These are phyloP conservation scores for Boletellus ananas DNA, from an alignment of 768 basidiomycete genomes.

Conservation along the genomic window DNA sequence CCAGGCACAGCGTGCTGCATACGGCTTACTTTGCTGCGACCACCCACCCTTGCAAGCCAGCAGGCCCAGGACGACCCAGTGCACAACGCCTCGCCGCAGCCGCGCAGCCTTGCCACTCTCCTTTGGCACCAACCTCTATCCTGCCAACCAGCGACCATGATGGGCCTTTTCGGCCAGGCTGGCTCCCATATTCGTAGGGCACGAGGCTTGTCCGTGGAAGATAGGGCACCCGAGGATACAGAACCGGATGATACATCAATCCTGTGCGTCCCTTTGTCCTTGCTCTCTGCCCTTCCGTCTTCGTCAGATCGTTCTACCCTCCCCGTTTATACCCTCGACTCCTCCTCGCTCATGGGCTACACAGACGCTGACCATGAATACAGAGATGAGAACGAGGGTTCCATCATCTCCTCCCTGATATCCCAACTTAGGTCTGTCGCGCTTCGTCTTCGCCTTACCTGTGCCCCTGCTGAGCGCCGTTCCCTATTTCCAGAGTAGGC, in stretches of 20 bases:
- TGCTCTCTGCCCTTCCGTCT: slow-evolving; percentile 31
- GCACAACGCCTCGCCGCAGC: slow-evolving; percentile 23
- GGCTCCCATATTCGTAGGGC: slow-evolving; percentile 62
- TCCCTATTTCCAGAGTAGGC: slow-evolving; percentile 59
- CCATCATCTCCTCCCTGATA: slow-evolving; percentile 81
- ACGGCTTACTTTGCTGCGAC: not conserved
- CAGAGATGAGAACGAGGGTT: slow-evolving; percentile 93
- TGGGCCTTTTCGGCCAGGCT: slow-evolving; percentile 75
- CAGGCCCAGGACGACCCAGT: slow-evolving; percentile 1
- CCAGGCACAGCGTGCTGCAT: too few species aligned
- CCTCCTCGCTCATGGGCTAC: slow-evolving; percentile 26
- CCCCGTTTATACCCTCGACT: not conserved
- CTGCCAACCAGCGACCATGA: slow-evolving; percentile 45
- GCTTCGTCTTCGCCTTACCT: not conserved
- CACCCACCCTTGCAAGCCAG: not conserved
- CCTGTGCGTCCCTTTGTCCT: slow-evolving; percentile 53
- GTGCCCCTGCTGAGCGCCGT: slow-evolving; percentile 8
- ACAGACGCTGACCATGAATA: slow-evolving; percentile 33
- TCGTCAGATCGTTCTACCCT: slow-evolving; percentile 7
- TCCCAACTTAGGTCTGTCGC: slow-evolving; percentile 74
- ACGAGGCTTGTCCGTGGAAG: slow-evolving; percentile 63
- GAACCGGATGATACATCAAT: slow-evolving; percentile 89
- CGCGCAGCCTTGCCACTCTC: slow-evolving; percentile 13
- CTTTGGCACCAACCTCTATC: not conserved
- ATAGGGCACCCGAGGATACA: slow-evolving; percentile 74